Evolutionary conservation across 768 basidiomycete species (phyloP), one percentile per base, ranked within the genome.

Genomic region (Cystobasidiopsis lactophilus): DNA sequence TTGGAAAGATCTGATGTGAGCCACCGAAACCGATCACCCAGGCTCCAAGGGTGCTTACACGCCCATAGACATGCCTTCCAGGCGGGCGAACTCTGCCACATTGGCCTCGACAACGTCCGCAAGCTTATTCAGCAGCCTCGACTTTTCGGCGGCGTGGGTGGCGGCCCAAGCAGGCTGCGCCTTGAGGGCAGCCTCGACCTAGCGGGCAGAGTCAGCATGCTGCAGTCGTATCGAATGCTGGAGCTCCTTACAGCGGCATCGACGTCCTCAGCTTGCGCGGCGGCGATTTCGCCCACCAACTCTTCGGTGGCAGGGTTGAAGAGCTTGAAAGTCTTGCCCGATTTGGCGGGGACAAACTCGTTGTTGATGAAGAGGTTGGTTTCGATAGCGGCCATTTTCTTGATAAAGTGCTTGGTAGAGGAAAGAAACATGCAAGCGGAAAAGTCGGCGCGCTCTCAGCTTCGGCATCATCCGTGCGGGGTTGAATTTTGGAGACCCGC

Each of bases 121-220:
- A n/a, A 61, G 53, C 57, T 58, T 61, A 41, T 48, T 16, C 23
- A 62, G 54, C 31, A 59, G 10, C 13, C n/a, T 46, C 13, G 40
- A 14, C 14, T 39, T 18, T 14, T 23, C 27, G 3, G 19, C 2
- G 11, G 40, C 24, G 31, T 14, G 27, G 1, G 33, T 16, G 3
- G 27, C 50, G 4, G 31, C 37, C 55, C 58, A 53, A 5, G 46
- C 50, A 2, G 55, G 55, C 33, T 52, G 50, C 19, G 58, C 58
- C 2, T 29, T 31, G 3, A 39, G 2, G 5, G 58, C 58, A 3
- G 51, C 51, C 2, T 2, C 37, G 9, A 43, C 40, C 40, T 43
- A 35, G 7, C 7, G 7, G 7, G 24, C 7, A 26, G 7, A 9
- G 7, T 19, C 40, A 19, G 40, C 18, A 19, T 43, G 9, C 7